A percentile compares a stretch with the other conserved stretches of the same genome.
Conservation (phyloP, 1,284 basidiomycete genomes). For the Vanrija sp. region DNA sequence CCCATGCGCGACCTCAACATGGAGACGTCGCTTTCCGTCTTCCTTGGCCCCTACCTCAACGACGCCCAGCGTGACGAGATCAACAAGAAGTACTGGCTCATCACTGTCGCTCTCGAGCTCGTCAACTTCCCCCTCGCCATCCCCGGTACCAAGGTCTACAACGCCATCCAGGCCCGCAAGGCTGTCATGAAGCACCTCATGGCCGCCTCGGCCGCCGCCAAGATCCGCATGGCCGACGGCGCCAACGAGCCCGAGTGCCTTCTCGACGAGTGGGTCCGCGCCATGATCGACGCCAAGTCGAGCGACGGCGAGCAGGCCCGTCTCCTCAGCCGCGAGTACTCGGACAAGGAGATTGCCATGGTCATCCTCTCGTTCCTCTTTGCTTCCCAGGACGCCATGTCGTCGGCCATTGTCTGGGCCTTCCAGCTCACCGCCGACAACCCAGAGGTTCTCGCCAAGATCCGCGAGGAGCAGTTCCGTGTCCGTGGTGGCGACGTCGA, state of each 20-base stretch:
- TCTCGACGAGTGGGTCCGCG: conserved; percentile 85
- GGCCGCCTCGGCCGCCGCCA: conserved; percentile 73
- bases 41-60: conserved; percentile 86
- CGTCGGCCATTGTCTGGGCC: conserved; percentile 75
- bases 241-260: conserved; percentile 83
- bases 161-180: conserved; percentile 90
- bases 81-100: conserved; percentile 91
- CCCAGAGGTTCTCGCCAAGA: conserved; percentile 81
- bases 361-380: conserved; percentile 95
- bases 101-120: conserved; percentile 90
- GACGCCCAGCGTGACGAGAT: conserved; percentile 74
- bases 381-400: conserved; percentile 98
- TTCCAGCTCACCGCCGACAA: conserved; percentile 95
- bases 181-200: conserved; percentile 78
- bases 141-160: conserved; percentile 94
- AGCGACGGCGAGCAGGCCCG: conserved; percentile 56
- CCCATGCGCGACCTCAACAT: conserved; percentile 90
- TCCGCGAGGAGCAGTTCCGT: conserved; percentile 84
- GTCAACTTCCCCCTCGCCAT: conserved; percentile 98
- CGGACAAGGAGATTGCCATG: conserved; percentile 92
- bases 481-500: conserved; percentile 76
- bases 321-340: conserved; percentile 67
- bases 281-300: conserved; percentile 60
- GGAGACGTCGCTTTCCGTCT: conserved; percentile 93
- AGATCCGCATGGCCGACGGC: conserved; percentile 70